Conservation (phyloP, 2,329 filamentous ascomycete species). For the Cladophialophora yegresii region DNA sequence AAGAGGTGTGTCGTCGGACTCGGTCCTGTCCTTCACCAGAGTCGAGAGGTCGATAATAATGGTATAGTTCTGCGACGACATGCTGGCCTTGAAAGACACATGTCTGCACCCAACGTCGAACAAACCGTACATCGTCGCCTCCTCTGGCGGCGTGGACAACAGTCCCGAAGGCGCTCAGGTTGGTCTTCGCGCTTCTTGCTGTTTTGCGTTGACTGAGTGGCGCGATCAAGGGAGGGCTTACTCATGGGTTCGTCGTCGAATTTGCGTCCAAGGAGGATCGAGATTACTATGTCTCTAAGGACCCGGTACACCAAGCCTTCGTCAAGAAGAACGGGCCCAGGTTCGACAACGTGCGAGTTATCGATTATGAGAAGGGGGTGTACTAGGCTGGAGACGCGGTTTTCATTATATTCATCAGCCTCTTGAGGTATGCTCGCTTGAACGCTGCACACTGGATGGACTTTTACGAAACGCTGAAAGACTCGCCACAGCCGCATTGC, state of each 20-base stretch:
- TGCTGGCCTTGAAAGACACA: slow-evolving; percentile 59
- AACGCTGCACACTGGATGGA: background rate
- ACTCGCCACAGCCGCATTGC: slow-evolving; percentile 93
- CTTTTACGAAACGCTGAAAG: slow-evolving; percentile 71
- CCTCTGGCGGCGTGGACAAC: slow-evolving; percentile 63
- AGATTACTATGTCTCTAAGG: slow-evolving; percentile 67
- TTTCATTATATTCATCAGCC: background rate
- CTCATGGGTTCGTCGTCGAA: slow-evolving; percentile 69
- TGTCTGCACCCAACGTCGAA: slow-evolving; percentile 63
- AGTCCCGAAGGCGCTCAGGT: slow-evolving; percentile 64
- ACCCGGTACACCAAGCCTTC: slow-evolving; percentile 65
- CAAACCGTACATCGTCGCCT: slow-evolving; percentile 61
- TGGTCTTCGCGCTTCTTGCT: slow-evolving; percentile 24
- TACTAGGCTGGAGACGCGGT: slow-evolving; percentile 42
- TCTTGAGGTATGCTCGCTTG: background rate
- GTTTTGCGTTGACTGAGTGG: slow-evolving; percentile 10
- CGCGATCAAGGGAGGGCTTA: slow-evolving; percentile 58
- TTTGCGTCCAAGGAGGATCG: slow-evolving; percentile 66
- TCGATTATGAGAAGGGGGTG: slow-evolving; percentile 62
- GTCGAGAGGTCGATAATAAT: background rate
- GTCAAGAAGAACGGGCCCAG: slow-evolving; percentile 50
- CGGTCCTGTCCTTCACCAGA: background rate
- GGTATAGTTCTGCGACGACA: slow-evolving; percentile 56
- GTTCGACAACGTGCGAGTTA: slow-evolving; percentile 55
- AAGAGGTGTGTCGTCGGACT: slow-evolving; percentile 53